Percentiles rank a stretch among this genome's conserved stretches.
Evolutionary conservation across 179 eudicot species (phyloP).

Genomic region (Spinacia oleracea): DNA sequence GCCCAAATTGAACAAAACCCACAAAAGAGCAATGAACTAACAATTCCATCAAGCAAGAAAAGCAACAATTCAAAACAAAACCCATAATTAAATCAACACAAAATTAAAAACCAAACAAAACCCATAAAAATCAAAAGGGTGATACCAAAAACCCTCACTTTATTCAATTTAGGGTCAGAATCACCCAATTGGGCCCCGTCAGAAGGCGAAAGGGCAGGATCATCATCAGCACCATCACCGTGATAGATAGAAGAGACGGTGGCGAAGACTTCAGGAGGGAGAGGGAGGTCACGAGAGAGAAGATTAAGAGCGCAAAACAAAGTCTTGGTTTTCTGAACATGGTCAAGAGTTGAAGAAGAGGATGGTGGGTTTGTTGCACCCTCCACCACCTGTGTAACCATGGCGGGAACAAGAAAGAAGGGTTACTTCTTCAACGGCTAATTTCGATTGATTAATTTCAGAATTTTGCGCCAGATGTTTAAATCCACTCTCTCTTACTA

Average conservation of each 20-base stretch:
- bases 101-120: slow-evolving; percentile 3
- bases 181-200: slow-evolving; percentile 20
- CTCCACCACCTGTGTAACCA: slow-evolving; percentile 35
- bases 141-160: slow-evolving; percentile 29
- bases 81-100: not conserved
- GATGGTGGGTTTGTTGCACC: not conserved
- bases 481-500: slow-evolving; percentile 17
- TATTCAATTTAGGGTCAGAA: slow-evolving; percentile 13
- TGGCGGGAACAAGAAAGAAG: slow-evolving; percentile 35
- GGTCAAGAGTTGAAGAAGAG: slow-evolving; percentile 30
- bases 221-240: slow-evolving; percentile 18
- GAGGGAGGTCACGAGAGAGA: slow-evolving; percentile 91
- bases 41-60: not conserved
- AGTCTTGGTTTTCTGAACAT: slow-evolving; percentile 67
- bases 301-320: slow-evolving; percentile 87
- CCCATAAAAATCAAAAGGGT: slow-evolving; percentile 15
- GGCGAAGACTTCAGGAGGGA: slow-evolving; percentile 70
- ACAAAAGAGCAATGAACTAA: not conserved
- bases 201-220: slow-evolving; percentile 11
- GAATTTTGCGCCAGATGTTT: slow-evolving; percentile 16
- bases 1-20: slow-evolving; percentile 14
- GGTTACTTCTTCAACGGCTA: slow-evolving; percentile 19
- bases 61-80: slow-evolving; percentile 4
- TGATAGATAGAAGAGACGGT: slow-evolving; percentile 67
- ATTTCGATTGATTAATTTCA: not conserved